These are phyloP conservation scores for Coniella lustricola DNA, from an alignment of 2,329 filamentous ascomycete genomes.

Conservation along the genomic window DNA sequence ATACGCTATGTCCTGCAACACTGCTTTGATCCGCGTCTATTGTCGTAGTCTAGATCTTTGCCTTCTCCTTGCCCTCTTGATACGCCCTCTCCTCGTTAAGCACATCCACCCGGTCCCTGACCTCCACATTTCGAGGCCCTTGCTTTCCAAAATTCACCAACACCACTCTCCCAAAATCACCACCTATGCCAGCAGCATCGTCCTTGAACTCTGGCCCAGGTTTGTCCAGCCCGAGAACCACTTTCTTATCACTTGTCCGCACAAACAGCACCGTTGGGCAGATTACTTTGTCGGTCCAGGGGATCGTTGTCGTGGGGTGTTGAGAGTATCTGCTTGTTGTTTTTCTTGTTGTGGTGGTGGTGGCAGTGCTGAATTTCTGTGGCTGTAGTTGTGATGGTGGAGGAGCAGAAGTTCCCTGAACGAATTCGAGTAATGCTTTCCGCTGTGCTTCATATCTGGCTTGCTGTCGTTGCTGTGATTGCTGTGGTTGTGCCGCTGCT, in stretches of 20 bases:
- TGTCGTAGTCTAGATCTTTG: conserved; percentile 11
- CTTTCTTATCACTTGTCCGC: conserved; percentile 36
- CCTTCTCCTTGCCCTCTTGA: conserved; percentile 21
- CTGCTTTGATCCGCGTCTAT: too few species aligned
- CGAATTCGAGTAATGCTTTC: conserved; percentile 45
- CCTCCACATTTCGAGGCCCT: conserved; percentile 46
- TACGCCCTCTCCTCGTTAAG: conserved; percentile 37
- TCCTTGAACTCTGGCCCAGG: conserved; percentile 49
- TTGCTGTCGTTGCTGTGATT: too few species aligned
- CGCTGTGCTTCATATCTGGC: conserved; percentile 47
- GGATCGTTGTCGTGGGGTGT: conserved; percentile 38
- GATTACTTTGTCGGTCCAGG: conserved; percentile 57
- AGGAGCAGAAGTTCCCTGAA: conserved; percentile 23
- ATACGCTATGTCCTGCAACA: too few species aligned
- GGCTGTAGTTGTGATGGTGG: too few species aligned
- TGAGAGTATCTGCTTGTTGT: too few species aligned
- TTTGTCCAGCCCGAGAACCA: conserved; percentile 50
- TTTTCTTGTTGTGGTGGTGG: too few species aligned
- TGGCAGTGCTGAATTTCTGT: too few species aligned
- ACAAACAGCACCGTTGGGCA: conserved; percentile 44
- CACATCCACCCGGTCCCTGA: conserved; percentile 43
- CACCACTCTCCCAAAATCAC: conserved; percentile 54
- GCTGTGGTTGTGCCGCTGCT: conserved; percentile 42
- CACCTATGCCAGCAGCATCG: conserved; percentile 36
- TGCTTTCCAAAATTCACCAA: conserved; percentile 46